Evolutionary conservation across 495 filamentous ascomycete genomes (phyloP).

Genomic region (Ramalina intermedia): DNA sequence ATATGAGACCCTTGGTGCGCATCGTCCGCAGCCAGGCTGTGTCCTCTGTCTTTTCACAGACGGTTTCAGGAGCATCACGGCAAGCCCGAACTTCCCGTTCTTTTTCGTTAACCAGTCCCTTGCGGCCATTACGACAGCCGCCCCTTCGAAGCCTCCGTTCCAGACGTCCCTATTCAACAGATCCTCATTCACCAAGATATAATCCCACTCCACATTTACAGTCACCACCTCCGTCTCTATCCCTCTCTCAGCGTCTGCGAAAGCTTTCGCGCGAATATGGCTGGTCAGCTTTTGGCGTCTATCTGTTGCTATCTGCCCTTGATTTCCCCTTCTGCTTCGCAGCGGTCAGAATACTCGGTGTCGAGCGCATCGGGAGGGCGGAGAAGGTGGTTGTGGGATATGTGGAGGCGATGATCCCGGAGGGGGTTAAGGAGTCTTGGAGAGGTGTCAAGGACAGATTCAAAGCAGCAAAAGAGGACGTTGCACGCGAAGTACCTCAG

Average conservation of each 20-base stretch:
- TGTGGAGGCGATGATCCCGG: slow-evolving; percentile 18
- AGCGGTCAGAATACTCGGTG: slow-evolving; percentile 66
- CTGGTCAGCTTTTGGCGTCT: slow-evolving; percentile 86
- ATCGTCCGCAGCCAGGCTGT: neutral
- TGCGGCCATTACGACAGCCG: neutral
- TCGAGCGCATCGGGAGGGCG: slow-evolving; percentile 62
- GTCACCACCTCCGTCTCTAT: slow-evolving; percentile 20
- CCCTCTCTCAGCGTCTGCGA: slow-evolving; percentile 55
- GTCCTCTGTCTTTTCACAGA: neutral
- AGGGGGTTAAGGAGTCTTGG: slow-evolving; percentile 3
- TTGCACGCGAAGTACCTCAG: slow-evolving; percentile 2
- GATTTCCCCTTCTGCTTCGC: slow-evolving; percentile 95
- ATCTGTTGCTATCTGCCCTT: slow-evolving; percentile 63
- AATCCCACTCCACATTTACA: slow-evolving; percentile 3
- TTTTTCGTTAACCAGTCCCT: neutral
- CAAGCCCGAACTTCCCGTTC: neutral
- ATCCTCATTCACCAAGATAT: neutral
- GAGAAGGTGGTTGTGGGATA: slow-evolving; percentile 33
- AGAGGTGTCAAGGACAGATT: neutral
- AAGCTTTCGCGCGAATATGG: slow-evolving; percentile 90
- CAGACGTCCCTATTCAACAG: neutral
- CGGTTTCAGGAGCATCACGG: neutral
- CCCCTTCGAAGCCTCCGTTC: neutral
- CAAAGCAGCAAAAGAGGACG: neutral
- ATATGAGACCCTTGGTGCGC: neutral